Base-by-base conservation (phyloP, 306 rosid genomes). In the Nissolia schottii region DNA sequence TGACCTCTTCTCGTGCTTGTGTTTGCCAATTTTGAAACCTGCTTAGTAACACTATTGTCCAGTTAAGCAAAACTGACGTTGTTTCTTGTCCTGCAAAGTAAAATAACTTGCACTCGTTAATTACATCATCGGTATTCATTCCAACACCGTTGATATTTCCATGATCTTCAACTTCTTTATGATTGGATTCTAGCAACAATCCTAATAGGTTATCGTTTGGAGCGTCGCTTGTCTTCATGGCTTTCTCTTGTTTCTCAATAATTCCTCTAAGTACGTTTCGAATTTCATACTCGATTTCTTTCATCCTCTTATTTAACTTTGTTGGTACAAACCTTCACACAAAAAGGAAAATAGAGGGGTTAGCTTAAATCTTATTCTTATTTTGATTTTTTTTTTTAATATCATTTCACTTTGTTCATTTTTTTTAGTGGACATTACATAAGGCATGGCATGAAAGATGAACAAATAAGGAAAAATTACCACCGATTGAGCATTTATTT, bases 71-170 rank as follows among this genome's bases (percentile, higher is more conserved):
- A 1, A 9, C 9, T 1, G 83, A 64, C 10, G 82, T 82, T 27
- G 83, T 78, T 70, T 82, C 86, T 49, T 78, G 80, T 27, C 83
- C 86, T 10, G 78, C 82, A 32, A 78, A 34, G 64, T 71, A 78
- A 11, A 71, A 78, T 9, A 71, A 53, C 43, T 79, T 74, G 67
- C 76, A 83, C 40, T 83, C 84, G 1, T 20, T 72, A 2, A 79
- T 43, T 3, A 83, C 60, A 43, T 83, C 84, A 6, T 74, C 15
- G 1, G 70, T 66, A 7, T 67, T 78, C 83, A 82, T 74, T 6
- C 86, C 83, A 29, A 29, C 10, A 15, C 70, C 48, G 18, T 64
- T 78, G 2, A 45, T 27, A 46, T 63, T 55, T 13, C 78, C 78
- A 72, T 55, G 45, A 16, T 72, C 28, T 12, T 22, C 24, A 14